Conservation (phyloP, 139 green algal species). For the Haematococcus lacustris region DNA sequence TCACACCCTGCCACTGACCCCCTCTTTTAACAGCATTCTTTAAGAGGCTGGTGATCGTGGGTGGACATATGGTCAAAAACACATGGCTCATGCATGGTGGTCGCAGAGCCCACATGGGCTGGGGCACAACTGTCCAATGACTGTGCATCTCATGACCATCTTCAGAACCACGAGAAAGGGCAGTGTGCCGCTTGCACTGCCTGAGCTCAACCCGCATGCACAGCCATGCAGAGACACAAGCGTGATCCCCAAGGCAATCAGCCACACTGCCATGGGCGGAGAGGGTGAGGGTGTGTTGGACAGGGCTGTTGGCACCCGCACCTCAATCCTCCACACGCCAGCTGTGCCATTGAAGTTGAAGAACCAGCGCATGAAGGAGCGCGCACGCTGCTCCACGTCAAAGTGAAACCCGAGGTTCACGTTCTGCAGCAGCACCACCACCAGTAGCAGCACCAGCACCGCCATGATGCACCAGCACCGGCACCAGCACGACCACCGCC, state of each 20-base stretch:
- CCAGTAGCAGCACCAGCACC: not conserved
- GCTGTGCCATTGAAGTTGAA: constrained; percentile 68
- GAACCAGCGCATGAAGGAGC: constrained; percentile 52
- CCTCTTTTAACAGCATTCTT: not conserved
- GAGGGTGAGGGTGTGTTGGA: not conserved
- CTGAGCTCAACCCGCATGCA: not conserved
- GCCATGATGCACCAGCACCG: not conserved
- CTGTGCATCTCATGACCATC: not conserved
- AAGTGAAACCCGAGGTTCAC: constrained; percentile 57
- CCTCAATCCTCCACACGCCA: constrained; percentile 37
- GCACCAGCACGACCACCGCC: not conserved
- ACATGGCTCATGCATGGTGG: not conserved
- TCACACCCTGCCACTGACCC: not conserved
- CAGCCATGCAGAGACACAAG: not conserved
- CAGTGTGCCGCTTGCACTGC: not conserved
- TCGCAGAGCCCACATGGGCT: not conserved
- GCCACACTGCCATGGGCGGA: not conserved
- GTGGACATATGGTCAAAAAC: not conserved
- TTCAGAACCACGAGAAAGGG: not conserved
- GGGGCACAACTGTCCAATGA: not conserved
- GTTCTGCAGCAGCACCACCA: constrained; percentile 10
- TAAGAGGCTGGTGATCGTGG: not conserved
- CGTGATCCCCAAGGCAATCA: not conserved
- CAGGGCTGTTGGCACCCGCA: not conserved
- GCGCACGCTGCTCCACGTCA: constrained; percentile 51